Conservation (phyloP, 2,329 filamentous ascomycete genomes). For the Neurospora crassa region DNA sequence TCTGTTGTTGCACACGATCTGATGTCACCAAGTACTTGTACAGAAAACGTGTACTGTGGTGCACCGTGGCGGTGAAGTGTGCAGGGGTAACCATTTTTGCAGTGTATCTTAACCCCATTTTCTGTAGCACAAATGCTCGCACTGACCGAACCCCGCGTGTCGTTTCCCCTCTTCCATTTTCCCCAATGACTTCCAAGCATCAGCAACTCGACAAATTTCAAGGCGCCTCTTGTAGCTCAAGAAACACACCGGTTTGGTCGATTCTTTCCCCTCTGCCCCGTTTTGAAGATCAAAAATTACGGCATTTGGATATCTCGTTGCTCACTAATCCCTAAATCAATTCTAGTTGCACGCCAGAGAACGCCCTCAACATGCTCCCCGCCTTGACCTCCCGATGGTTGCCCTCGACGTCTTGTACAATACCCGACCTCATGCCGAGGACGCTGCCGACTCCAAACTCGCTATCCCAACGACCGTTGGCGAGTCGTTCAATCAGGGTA, state of each 20-base stretch:
- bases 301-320: neutral
- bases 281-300: neutral
- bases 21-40: neutral
- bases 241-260: neutral
- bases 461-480: too few species aligned
- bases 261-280: neutral
- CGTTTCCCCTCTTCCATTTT: neutral
- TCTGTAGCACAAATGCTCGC: neutral
- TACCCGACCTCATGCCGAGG: neutral
- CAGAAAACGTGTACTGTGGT: neutral
- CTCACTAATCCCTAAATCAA: neutral
- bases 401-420: neutral
- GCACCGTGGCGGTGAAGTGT: too few species aligned
- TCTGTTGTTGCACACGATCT: neutral
- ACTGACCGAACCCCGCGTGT: neutral
- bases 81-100: neutral
- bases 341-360: neutral
- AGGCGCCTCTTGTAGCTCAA: neutral
- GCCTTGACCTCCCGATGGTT: neutral
- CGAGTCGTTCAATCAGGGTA: too few species aligned
- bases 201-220: neutral
- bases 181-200: neutral
- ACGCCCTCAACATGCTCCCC: neutral
- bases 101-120: neutral
- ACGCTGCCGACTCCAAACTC: conserved; percentile 3